phyloP scores from a whole-genome alignment of 306 rosid genomes.

The Cucurbita argyrosperma region DNA sequence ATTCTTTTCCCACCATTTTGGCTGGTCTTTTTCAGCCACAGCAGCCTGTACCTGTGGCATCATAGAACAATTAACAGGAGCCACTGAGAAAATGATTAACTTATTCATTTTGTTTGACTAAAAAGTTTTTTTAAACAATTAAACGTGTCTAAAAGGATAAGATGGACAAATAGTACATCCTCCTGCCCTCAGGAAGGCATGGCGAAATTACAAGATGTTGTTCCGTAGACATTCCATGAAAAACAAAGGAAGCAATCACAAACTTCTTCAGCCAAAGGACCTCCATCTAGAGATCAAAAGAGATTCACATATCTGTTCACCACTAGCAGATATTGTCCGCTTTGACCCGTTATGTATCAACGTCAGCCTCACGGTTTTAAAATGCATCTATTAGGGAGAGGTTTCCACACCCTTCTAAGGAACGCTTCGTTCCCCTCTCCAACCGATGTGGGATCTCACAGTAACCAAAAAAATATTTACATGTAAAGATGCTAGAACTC shows the following conservation, averaged over 20 bases:
- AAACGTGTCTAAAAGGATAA: not conserved
- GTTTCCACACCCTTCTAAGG: too few species aligned
- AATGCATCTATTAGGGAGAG: too few species aligned
- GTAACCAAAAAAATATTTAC: too few species aligned
- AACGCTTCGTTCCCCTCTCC: too few species aligned
- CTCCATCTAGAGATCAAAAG: too few species aligned
- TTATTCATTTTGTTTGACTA: not conserved
- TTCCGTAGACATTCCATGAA: not conserved
- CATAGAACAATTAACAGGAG: conserved; percentile 11
- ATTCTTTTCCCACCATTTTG: conserved; percentile 99
- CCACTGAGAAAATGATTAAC: not conserved
- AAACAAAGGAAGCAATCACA: not conserved
- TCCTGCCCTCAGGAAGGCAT: not conserved
- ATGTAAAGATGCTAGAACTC: too few species aligned
- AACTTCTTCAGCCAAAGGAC: not conserved
- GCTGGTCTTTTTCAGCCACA: conserved; percentile 66
- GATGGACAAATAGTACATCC: not conserved
- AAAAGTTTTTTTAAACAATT: not conserved
- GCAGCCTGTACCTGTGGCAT: conserved; percentile 56
- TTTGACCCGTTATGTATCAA: too few species aligned
- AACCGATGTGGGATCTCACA: too few species aligned
- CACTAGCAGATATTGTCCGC: too few species aligned
- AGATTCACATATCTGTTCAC: too few species aligned
- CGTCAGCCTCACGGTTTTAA: too few species aligned
- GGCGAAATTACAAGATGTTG: not conserved